Evolutionary conservation across 768 basidiomycete genomes (phyloP).

Genomic region (Goffeauzyma gilvescens): DNA sequence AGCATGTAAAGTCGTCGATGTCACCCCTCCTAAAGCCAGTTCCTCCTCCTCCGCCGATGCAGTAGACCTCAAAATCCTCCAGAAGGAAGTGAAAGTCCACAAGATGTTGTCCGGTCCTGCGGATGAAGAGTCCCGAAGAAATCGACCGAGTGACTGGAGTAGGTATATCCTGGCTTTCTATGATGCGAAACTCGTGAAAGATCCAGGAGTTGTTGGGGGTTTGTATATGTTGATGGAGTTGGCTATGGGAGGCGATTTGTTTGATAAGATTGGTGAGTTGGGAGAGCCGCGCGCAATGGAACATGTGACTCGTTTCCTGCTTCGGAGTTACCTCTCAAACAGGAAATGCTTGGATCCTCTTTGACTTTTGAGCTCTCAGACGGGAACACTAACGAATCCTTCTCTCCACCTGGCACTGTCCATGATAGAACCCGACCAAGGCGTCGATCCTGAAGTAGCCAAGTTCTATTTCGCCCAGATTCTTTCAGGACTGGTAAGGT

Average conservation of each 20-base stretch:
- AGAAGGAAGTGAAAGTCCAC: slow-evolving; percentile 87
- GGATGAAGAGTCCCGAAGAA: too few relatives aligned
- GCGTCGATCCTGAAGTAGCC: slow-evolving; percentile 65
- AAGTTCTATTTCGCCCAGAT: slow-evolving; percentile 81
- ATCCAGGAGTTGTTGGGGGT: slow-evolving; percentile 32
- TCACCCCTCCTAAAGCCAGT: slow-evolving; percentile 16
- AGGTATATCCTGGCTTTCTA: slow-evolving; percentile 64
- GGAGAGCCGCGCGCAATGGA: background rate
- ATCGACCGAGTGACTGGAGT: slow-evolving; percentile 45
- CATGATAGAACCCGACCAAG: slow-evolving; percentile 78
- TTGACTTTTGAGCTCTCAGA: too few relatives aligned
- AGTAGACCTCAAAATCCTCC: slow-evolving; percentile 55
- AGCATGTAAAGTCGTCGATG: slow-evolving; percentile 69
- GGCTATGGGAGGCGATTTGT: slow-evolving; percentile 82
- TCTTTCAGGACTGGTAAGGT: slow-evolving; percentile 55
- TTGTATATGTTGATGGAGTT: slow-evolving; percentile 85
- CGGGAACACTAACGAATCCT: too few relatives aligned
- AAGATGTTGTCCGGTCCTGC: too few relatives aligned
- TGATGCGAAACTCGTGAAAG: slow-evolving; percentile 55
- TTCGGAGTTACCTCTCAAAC: too few relatives aligned
- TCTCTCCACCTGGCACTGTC: too few relatives aligned
- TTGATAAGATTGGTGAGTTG: slow-evolving; percentile 93
- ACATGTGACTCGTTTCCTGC: too few relatives aligned
- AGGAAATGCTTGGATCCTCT: too few relatives aligned
- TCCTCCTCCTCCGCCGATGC: slow-evolving; percentile 41